Conservation (phyloP, 345 rosid genomes). For the Eucalyptus sideroxylon region DNA sequence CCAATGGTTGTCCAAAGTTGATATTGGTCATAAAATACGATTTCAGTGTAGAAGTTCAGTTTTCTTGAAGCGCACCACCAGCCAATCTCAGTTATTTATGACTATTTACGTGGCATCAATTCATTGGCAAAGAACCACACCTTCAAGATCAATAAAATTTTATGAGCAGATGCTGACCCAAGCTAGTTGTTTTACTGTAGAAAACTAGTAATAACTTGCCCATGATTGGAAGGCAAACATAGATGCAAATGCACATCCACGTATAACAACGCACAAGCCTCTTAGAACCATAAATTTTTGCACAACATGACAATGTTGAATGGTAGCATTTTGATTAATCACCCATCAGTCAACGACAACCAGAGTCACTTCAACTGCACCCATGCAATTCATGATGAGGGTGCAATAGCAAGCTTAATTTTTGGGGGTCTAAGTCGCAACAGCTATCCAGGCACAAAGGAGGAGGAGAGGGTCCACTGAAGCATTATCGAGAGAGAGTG, state of each 20-base stretch:
- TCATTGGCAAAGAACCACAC: background rate
- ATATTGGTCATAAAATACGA: no score
- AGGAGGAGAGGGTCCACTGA: background rate
- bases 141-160: background rate
- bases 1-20: no score
- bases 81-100: no score
- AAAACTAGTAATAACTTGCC: background rate
- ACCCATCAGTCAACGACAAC: background rate
- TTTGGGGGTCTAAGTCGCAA: slow-evolving; percentile 2
- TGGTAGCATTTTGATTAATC: background rate
- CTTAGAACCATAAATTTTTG: background rate
- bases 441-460: background rate
- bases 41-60: no score
- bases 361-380: background rate
- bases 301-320: background rate
- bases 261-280: background rate
- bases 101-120: no score
- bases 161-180: background rate
- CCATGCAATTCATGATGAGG: background rate
- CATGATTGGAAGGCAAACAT: background rate
- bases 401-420: background rate
- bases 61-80: no score
- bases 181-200: background rate
- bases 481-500: background rate
- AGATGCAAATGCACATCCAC: background rate